Conservation (phyloP, 768 basidiomycete species). For the Tricholoma sp. region DNA sequence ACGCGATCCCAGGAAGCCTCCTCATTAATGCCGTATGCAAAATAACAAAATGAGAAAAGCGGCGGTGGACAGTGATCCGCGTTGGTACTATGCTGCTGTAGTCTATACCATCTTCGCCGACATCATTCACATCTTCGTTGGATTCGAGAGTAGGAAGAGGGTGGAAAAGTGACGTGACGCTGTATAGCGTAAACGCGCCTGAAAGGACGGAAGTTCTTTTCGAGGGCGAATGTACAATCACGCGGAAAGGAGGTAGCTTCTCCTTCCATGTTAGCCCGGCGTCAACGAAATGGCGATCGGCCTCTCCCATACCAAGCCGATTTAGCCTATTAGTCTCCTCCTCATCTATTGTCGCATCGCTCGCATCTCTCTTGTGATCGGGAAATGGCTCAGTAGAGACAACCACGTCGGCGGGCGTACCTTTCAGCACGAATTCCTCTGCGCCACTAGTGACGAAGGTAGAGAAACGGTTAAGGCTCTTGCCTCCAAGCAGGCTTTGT, state of each 20-base stretch:
- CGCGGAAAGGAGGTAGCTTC: conserved; percentile 66
- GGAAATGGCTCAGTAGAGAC: conserved; percentile 10
- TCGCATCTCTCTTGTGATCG: conserved; percentile 26
- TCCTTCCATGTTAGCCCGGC: conserved; percentile 67
- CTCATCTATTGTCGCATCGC: conserved; percentile 31
- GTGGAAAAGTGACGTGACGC: conserved; percentile 68
- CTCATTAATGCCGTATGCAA: conserved; percentile 67
- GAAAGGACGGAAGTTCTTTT: conserved; percentile 63
- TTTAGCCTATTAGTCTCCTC: conserved; percentile 36
- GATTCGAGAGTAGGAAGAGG: conserved; percentile 17
- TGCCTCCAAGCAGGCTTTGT: conserved; percentile 69
- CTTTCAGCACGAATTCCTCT: conserved; percentile 77
- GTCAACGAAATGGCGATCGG: conserved; percentile 69
- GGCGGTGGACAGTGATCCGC: conserved; percentile 69
- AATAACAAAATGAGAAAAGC: conserved; percentile 81
- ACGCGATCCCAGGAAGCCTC: conserved; percentile 67
- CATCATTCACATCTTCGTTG: conserved; percentile 12
- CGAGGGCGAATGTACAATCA: conserved; percentile 78
- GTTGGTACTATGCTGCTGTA: conserved; percentile 30
- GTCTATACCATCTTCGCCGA: conserved; percentile 11
- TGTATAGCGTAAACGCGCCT: conserved; percentile 72
- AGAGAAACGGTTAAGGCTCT: conserved; percentile 79
- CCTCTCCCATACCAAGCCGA: conserved; percentile 44
- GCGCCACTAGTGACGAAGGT: conserved; percentile 84
- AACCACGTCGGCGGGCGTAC: conserved; percentile 34